Evolutionary conservation across 495 filamentous ascomycete genomes (phyloP).

Genomic region (Tuber calosporum): DNA sequence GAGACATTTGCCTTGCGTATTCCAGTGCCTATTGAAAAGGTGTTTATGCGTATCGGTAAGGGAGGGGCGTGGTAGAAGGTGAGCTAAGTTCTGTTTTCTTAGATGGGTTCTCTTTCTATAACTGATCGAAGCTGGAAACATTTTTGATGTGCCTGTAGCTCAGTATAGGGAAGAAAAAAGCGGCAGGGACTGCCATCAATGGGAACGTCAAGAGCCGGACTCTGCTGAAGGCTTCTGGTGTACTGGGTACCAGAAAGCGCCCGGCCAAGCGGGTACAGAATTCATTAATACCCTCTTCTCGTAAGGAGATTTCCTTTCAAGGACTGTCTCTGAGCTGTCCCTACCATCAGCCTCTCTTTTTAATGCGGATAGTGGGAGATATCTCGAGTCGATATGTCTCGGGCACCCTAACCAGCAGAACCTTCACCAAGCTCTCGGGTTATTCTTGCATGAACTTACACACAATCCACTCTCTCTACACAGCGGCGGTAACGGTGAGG

Average conservation of each 20-base stretch:
- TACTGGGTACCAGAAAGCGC: too few species aligned
- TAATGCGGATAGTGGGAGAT: not conserved
- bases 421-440: not conserved
- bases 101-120: not conserved
- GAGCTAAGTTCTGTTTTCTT: not conserved
- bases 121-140: not conserved
- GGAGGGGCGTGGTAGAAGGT: not conserved
- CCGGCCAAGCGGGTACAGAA: not conserved
- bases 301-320: not conserved
- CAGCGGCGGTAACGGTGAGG: not conserved
- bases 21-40: not conserved
- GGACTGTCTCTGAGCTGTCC: not conserved
- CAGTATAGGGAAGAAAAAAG: not conserved
- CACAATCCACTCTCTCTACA: not conserved
- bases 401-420: too few species aligned
- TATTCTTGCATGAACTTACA: not conserved
- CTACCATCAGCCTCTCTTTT: not conserved
- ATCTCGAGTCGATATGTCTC: too few species aligned
- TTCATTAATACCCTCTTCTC: not conserved
- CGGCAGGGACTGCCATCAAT: not conserved
- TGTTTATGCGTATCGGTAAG: not conserved
- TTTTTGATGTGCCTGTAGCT: accelerated
- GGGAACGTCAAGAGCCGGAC: not conserved
- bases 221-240: not conserved
- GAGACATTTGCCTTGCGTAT: not conserved